Evolutionary conservation across 2,329 filamentous ascomycete genomes (phyloP).

Genomic region (Exophiala oligosperma): DNA sequence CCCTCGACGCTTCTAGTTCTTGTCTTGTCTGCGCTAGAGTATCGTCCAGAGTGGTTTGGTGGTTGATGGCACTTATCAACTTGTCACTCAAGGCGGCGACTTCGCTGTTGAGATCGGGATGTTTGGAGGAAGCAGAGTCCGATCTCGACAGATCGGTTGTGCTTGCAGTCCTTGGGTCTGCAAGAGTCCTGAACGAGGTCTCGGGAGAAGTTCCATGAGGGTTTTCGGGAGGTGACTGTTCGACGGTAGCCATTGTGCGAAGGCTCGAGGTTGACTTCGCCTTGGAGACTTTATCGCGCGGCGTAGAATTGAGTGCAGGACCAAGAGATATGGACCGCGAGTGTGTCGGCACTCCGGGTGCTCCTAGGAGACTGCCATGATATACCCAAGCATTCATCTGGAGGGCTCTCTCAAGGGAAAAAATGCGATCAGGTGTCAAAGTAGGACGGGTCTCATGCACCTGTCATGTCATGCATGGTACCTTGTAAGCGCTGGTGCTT

Average conservation of each 20-base stretch:
- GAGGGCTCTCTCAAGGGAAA: not conserved
- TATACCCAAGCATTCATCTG: constrained; percentile 23
- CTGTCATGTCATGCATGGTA: constrained; percentile 22
- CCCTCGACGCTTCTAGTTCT: constrained; percentile 73
- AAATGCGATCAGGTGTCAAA: not conserved
- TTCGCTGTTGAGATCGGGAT: constrained; percentile 68
- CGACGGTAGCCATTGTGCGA: constrained; percentile 35
- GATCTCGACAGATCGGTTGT: constrained; percentile 39
- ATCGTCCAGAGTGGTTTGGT: constrained; percentile 90
- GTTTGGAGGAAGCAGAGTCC: constrained; percentile 40
- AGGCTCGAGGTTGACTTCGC: constrained; percentile 47
- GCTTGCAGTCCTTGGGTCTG: constrained; percentile 43
- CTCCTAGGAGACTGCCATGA: constrained; percentile 26
- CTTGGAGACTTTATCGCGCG: constrained; percentile 37
- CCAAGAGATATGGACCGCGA: constrained; percentile 26
- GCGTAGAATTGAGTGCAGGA: constrained; percentile 13
- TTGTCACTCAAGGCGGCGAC: constrained; percentile 91
- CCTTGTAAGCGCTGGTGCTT: constrained; percentile 1
- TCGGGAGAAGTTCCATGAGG: constrained; percentile 34
- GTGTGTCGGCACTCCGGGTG: constrained; percentile 10
- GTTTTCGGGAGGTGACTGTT: constrained; percentile 30
- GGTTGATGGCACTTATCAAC: constrained; percentile 95
- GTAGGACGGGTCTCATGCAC: constrained; percentile 14
- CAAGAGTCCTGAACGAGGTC: constrained; percentile 47
- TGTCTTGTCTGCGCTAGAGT: constrained; percentile 77